phyloP scores from a whole-genome alignment of 2,329 filamentous ascomycete genomes.

The Nemania sp. region DNA sequence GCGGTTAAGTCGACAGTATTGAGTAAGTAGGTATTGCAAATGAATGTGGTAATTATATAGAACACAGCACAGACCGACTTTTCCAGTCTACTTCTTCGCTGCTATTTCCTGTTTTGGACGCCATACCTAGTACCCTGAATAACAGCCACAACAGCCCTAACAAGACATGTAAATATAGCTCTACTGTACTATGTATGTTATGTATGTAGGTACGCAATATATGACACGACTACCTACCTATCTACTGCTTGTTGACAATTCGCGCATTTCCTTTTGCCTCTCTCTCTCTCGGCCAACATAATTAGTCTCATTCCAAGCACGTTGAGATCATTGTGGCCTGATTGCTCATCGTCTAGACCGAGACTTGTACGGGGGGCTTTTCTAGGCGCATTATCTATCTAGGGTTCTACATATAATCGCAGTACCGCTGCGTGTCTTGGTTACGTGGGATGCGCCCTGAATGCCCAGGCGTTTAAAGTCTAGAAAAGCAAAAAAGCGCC shows the following conservation, averaged over 20 bases:
- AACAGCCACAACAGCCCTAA: neutral
- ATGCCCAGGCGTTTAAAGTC: constrained; percentile 12
- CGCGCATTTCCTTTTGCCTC: constrained; percentile 8
- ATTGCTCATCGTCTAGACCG: constrained; percentile 14
- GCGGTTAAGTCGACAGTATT: too few relatives aligned
- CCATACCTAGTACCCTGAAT: too few relatives aligned
- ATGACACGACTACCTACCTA: constrained; percentile 6
- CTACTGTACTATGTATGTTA: too few relatives aligned
- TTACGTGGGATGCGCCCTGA: constrained; percentile 12
- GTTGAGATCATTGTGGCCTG: constrained; percentile 20
- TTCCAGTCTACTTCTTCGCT: constrained; percentile 21
- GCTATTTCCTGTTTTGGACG: constrained; percentile 30
- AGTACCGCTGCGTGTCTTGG: constrained; percentile 3
- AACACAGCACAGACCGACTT: constrained; percentile 8
- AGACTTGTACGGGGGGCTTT: neutral
- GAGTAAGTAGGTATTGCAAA: too few relatives aligned
- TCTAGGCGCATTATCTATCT: constrained; percentile 8
- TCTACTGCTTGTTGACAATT: constrained; percentile 16
- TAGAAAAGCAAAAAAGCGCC: constrained; percentile 16
- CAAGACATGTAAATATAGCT: neutral
- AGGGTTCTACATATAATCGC: neutral
- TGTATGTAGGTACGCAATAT: too few relatives aligned
- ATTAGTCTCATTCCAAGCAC: constrained; percentile 3
- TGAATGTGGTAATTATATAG: too few relatives aligned
- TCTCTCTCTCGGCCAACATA: neutral